Evolutionary conservation across 306 rosid genomes (phyloP).

Genomic region (Prunus armeniaca): DNA sequence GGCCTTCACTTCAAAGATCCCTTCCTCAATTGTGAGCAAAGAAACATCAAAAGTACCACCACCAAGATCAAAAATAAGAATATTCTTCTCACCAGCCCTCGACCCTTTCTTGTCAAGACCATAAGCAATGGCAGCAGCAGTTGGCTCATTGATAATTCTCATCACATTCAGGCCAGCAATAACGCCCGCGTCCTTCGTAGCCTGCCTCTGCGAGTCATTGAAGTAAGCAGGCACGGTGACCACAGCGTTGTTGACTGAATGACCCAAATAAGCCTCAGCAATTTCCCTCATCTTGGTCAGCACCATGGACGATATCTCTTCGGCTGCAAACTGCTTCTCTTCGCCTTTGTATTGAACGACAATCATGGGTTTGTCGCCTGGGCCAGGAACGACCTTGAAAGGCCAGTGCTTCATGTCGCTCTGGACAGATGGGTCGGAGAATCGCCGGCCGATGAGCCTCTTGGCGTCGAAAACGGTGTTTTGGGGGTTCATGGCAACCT

Average conservation of each 20-base stretch:
- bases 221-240: slow-evolving; percentile 49
- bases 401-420: slow-evolving; percentile 46
- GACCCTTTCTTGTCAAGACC: slow-evolving; percentile 50
- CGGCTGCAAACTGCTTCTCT: slow-evolving; percentile 43
- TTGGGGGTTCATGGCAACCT: slow-evolving; percentile 50
- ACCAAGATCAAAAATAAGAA: slow-evolving; percentile 44
- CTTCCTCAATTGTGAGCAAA: slow-evolving; percentile 42
- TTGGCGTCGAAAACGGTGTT: slow-evolving; percentile 55
- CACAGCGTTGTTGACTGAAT: slow-evolving; percentile 29
- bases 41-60: slow-evolving; percentile 50
- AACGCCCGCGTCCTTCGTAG: slow-evolving; percentile 44
- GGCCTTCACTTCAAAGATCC: slow-evolving; percentile 49
- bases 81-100: slow-evolving; percentile 32
- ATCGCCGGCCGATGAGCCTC: slow-evolving; percentile 34
- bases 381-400: slow-evolving; percentile 37
- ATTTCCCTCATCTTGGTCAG: slow-evolving; percentile 41
- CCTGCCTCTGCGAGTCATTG: slow-evolving; percentile 51
- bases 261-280: slow-evolving; percentile 45
- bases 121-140: slow-evolving; percentile 54
- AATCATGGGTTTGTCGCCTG: slow-evolving; percentile 51
- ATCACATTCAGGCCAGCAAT: slow-evolving; percentile 42
- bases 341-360: slow-evolving; percentile 41
- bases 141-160: slow-evolving; percentile 52
- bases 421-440: slow-evolving; percentile 40
- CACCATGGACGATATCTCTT: slow-evolving; percentile 51